Conservation (phyloP, 345 rosid genomes). For the Eucalyptus marginata region DNA sequence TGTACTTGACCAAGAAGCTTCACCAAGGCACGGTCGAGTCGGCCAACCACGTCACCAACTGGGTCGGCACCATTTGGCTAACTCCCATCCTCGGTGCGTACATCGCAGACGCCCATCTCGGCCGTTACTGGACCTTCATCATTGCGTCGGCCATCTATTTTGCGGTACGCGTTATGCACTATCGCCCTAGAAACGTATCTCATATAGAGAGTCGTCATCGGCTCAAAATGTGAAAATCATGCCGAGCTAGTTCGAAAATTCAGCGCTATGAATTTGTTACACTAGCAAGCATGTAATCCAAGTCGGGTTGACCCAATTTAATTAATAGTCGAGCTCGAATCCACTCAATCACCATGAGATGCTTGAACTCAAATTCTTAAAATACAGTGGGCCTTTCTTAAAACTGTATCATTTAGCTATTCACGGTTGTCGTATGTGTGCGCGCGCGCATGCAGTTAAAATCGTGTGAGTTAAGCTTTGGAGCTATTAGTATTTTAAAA, state of each 20-base stretch:
- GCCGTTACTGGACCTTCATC: constrained; percentile 80
- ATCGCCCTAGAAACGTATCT: background rate
- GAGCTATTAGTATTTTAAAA: background rate
- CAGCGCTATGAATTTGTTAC: fast-evolving
- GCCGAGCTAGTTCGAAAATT: background rate
- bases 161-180: constrained; percentile 6
- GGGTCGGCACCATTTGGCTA: constrained; percentile 85
- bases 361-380: background rate
- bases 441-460: background rate
- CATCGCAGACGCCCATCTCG: constrained; percentile 79
- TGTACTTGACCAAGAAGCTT: constrained; percentile 64
- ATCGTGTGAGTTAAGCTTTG: background rate
- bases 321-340: fast-evolving
- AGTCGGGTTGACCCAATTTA: fast-evolving
- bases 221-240: background rate
- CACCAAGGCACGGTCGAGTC: constrained; percentile 81
- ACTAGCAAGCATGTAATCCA: background rate
- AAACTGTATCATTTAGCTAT: background rate
- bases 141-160: constrained; percentile 43
- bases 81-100: constrained; percentile 86
- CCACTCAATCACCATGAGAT: background rate
- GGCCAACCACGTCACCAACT: constrained; percentile 81
- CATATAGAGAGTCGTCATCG: background rate
- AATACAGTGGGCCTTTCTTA: background rate
- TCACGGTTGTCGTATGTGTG: background rate